phyloP scores from a whole-genome alignment of 73 alveolate genomes.

The Paramecium caudatum region DNA sequence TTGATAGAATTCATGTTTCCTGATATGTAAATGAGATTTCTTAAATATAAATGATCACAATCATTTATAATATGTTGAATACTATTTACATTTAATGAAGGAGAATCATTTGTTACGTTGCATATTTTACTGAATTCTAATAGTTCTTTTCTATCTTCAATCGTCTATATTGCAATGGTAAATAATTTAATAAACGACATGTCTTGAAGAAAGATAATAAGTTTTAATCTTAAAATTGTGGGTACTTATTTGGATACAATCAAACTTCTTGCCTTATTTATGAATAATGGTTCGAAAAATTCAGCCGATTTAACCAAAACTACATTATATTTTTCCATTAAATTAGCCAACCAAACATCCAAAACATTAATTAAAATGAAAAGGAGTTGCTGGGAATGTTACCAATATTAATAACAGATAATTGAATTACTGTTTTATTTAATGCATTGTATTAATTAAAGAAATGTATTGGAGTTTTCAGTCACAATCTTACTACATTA shows the following conservation, averaged over 20 bases:
- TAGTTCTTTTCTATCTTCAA: background rate
- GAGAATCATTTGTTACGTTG: background rate
- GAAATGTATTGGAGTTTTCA: conserved; percentile 8
- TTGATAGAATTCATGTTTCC: background rate
- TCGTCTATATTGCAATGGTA: background rate
- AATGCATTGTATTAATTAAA: conserved; percentile 1
- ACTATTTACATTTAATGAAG: conserved; percentile 16
- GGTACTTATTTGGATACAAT: background rate
- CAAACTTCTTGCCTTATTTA: conserved; percentile 32
- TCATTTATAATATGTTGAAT: background rate
- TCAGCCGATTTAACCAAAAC: background rate
- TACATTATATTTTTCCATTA: background rate
- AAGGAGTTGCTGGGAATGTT: conserved; percentile 10
- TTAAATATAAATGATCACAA: background rate
- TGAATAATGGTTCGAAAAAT: conserved; percentile 27
- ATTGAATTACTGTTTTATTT: background rate
- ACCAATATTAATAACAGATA: conserved; percentile 39
- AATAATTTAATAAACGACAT: background rate
- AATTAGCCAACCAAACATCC: conserved; percentile 17
- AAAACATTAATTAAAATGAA: conserved; percentile 30
- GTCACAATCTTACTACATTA: background rate
- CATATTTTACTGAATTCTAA: background rate
- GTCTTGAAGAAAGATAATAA: conserved; percentile 35
- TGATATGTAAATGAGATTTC: conserved; percentile 6
- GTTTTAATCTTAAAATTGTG: background rate